Evolutionary conservation across 176 grass and related monocot species (phyloP).

Genomic region (Cenchrus fungigraminus): DNA sequence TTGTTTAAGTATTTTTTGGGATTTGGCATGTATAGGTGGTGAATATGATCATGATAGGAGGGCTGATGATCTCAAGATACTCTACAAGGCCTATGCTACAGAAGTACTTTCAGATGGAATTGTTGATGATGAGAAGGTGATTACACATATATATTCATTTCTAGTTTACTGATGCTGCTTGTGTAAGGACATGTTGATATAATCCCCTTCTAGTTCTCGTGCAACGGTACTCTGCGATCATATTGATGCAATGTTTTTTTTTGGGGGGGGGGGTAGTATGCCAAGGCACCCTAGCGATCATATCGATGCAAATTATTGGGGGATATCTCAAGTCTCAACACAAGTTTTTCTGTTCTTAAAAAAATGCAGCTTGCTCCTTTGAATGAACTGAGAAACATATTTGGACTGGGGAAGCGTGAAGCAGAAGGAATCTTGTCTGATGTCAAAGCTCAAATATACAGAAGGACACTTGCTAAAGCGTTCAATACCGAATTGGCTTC

Average conservation of each 20-base stretch:
- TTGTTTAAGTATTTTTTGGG: conserved; percentile 23
- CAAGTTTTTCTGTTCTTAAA: conserved; percentile 30
- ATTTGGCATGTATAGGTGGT: conserved; percentile 62
- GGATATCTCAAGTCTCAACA: conserved; percentile 39
- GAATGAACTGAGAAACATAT: conserved; percentile 89
- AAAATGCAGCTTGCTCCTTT: conserved; percentile 79
- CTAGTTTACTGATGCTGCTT: conserved; percentile 31
- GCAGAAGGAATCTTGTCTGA: conserved; percentile 84
- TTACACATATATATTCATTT: conserved; percentile 25
- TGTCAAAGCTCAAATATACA: conserved; percentile 84
- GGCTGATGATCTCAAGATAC: conserved; percentile 74
- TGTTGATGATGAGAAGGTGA: conserved; percentile 78
- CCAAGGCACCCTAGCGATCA: background rate
- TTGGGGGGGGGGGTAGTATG: too few relatives aligned
- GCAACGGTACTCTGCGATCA: background rate
- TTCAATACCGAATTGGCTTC: conserved; percentile 76
- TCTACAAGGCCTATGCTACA: conserved; percentile 79
- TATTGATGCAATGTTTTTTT: background rate
- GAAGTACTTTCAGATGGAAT: conserved; percentile 77
- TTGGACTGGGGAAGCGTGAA: conserved; percentile 96
- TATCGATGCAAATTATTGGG: conserved; percentile 19
- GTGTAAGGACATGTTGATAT: conserved; percentile 19
- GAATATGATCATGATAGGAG: conserved; percentile 75
- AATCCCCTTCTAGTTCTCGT: background rate
- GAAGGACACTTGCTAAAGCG: conserved; percentile 78